phyloP scores from a whole-genome alignment of 139 green algal species.

The Nannochloris sp. region DNA sequence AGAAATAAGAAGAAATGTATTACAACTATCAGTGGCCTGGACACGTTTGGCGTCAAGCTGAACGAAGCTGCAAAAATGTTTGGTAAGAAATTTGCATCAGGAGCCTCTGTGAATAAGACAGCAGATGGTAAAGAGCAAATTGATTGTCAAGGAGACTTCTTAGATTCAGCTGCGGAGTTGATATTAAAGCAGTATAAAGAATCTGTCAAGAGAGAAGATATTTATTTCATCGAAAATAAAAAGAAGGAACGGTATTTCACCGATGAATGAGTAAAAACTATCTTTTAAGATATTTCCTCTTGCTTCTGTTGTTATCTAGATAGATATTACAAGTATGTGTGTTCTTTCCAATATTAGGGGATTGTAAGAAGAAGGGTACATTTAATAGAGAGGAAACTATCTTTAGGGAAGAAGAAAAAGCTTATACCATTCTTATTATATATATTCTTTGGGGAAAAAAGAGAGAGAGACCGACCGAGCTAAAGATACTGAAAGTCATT shows the following conservation, averaged over 20 bases:
- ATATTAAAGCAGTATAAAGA: conserved; percentile 70
- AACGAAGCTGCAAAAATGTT: conserved; percentile 88
- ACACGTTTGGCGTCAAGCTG: conserved; percentile 87
- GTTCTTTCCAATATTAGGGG: no score
- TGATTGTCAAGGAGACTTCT: conserved; percentile 82
- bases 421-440: no score
- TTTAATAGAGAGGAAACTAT: no score
- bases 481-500: no score
- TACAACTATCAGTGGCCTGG: conserved; percentile 83
- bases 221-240: conserved; percentile 63
- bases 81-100: conserved; percentile 98
- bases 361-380: no score
- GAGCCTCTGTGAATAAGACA: conserved; percentile 82
- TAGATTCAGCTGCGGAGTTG: conserved; percentile 60
- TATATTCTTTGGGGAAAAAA: no score
- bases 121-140: conserved; percentile 85
- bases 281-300: no score
- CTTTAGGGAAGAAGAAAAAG: no score
- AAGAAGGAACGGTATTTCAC: conserved; percentile 53
- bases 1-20: conserved; percentile 94
- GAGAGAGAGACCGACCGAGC: no score
- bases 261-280: no score
- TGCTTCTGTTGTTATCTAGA: no score
- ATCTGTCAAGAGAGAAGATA: conserved; percentile 52
- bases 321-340: no score